phyloP scores from a whole-genome alignment of 495 filamentous ascomycete species.

The Annulohypoxylon moriforme region DNA sequence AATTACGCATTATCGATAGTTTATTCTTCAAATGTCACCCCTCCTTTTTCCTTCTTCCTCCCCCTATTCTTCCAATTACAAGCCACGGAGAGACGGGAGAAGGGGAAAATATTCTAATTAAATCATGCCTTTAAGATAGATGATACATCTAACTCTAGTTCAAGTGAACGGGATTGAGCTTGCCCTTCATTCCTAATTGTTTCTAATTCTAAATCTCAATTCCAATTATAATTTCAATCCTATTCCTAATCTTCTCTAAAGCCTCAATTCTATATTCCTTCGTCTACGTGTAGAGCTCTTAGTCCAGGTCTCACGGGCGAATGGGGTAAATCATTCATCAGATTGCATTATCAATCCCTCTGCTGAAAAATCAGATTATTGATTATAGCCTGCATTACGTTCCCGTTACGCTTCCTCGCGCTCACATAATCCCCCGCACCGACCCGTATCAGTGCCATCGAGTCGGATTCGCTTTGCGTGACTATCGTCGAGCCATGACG shows the following conservation, averaged over 20 bases:
- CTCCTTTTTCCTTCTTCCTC: not conserved
- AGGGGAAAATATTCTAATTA: not conserved
- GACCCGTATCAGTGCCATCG: slow-evolving; percentile 29
- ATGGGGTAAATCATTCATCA: slow-evolving; percentile 1
- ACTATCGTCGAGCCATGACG: slow-evolving; percentile 13
- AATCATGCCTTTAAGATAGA: not conserved
- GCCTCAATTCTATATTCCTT: not conserved
- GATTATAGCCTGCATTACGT: slow-evolving; percentile 18
- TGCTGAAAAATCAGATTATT: slow-evolving; percentile 15
- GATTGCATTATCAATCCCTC: slow-evolving; percentile 8
- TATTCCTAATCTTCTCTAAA: not conserved
- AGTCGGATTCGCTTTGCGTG: slow-evolving; percentile 22
- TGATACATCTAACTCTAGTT: not conserved
- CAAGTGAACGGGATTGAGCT: not conserved
- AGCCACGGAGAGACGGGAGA: not conserved
- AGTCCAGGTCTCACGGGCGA: slow-evolving; percentile 4
- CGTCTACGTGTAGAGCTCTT: not conserved
- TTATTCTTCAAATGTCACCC: slow-evolving; percentile 2
- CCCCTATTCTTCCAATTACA: slow-evolving; percentile 1
- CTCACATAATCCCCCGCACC: slow-evolving; percentile 44
- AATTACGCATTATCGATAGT: slow-evolving; percentile 37
- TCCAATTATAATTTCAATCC: not conserved
- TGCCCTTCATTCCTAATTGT: too few relatives aligned
- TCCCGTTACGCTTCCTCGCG: not conserved
- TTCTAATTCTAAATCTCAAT: not conserved